Evolutionary conservation across 202 grass and related monocot species (phyloP).

Genomic region (Eragrostis tef): DNA sequence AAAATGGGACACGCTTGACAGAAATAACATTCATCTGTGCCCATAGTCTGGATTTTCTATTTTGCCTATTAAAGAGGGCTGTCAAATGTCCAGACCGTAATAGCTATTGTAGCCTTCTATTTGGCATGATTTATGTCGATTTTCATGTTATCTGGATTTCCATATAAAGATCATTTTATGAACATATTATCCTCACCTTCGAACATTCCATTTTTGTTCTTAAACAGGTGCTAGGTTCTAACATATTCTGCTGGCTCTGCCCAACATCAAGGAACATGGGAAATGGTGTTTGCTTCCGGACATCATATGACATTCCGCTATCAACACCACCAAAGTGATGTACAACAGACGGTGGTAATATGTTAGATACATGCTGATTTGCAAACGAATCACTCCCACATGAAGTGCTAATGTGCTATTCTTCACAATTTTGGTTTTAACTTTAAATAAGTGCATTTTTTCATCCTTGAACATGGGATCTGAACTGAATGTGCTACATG

Average conservation of each 20-base stretch:
- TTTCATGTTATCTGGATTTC: constrained; percentile 10
- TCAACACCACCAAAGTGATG: constrained; percentile 53
- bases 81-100: neutral
- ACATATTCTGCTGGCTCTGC: constrained; percentile 76
- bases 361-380: constrained; percentile 39
- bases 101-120: neutral
- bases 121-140: neutral
- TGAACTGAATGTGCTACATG: constrained; percentile 14
- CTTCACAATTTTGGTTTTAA: constrained; percentile 9
- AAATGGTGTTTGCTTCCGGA: constrained; percentile 74
- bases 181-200: constrained; percentile 11
- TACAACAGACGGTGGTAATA: constrained; percentile 3
- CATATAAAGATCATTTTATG: neutral
- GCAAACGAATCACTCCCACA: constrained; percentile 25
- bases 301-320: constrained; percentile 70
- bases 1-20: neutral
- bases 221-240: constrained; percentile 72
- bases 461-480: constrained; percentile 28
- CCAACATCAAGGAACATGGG: constrained; percentile 62
- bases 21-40: constrained; percentile 3
- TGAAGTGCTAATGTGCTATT: constrained; percentile 6
- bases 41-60: neutral
- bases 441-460: constrained; percentile 9
- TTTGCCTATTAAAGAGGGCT: constrained; percentile 7
- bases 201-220: constrained; percentile 15